These are phyloP conservation scores for Bauhinia variegata DNA, from an alignment of 306 rosid genomes.

Conservation along the genomic window DNA sequence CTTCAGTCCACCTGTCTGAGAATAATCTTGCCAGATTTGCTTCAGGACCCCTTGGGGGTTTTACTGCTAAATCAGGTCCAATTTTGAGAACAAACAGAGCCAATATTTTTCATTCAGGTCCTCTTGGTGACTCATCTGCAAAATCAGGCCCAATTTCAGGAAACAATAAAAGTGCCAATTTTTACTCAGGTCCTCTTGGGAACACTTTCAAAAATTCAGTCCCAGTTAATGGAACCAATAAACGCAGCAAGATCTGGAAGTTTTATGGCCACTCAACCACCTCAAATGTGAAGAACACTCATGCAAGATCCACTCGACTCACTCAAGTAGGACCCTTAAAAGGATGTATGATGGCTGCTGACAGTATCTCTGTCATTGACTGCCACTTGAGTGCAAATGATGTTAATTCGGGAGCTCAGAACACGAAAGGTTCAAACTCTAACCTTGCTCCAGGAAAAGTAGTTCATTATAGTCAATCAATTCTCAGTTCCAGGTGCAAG, in stretches of 20 bases:
- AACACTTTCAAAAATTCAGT: constrained; percentile 56
- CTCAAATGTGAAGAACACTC: constrained; percentile 56
- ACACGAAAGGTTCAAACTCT: constrained; percentile 37
- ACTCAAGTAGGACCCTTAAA: constrained; percentile 94
- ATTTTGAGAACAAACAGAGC: constrained; percentile 43
- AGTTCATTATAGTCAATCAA: constrained; percentile 40
- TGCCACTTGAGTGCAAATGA: constrained; percentile 48
- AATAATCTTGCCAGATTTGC: constrained; percentile 69
- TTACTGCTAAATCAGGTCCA: constrained; percentile 50
- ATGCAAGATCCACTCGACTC: constrained; percentile 53
- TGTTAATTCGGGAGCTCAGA: constrained; percentile 43
- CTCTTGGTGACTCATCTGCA: constrained; percentile 64
- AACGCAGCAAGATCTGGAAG: constrained; percentile 64
- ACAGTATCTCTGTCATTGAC: constrained; percentile 51
- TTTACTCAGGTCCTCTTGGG: constrained; percentile 82
- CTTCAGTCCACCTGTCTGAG: constrained; percentile 57
- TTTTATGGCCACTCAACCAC: constrained; percentile 45
- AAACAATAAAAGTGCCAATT: constrained; percentile 46
- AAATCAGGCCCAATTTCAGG: constrained; percentile 65
- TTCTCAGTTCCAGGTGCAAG: constrained; percentile 52
- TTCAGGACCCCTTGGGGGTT: constrained; percentile 81
- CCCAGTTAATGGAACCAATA: constrained; percentile 57
- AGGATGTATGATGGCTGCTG: constrained; percentile 61
- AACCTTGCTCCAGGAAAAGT: constrained; percentile 37
- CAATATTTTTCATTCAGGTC: constrained; percentile 64